Percentiles rank a stretch among this genome's conserved stretches.
Conservation (phyloP, 148 eudicot genomes). For the Spergularia bocconei region DNA sequence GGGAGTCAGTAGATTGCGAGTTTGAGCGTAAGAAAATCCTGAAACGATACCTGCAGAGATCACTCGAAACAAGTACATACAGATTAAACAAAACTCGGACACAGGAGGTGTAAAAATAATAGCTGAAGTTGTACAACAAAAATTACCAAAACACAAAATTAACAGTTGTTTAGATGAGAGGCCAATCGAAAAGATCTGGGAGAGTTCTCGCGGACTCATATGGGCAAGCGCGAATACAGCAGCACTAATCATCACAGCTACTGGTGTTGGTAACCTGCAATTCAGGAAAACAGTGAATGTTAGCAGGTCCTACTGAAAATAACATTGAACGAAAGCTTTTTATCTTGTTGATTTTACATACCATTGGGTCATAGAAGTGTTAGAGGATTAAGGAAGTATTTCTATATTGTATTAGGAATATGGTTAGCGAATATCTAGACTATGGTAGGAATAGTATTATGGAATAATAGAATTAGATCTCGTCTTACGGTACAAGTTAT, state of each 20-base stretch:
- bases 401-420: too few species aligned
- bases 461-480: too few species aligned
- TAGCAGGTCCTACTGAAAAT: too few species aligned
- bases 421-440: too few species aligned
- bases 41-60: slow-evolving; percentile 55
- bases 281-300: neutral
- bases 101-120: too few species aligned
- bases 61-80: too few species aligned
- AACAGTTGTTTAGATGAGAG: slow-evolving; percentile 23
- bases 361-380: slow-evolving; percentile 90
- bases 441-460: too few species aligned
- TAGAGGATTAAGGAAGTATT: too few species aligned
- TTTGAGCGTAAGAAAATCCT: slow-evolving; percentile 96
- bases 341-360: slow-evolving; percentile 25
- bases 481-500: too few species aligned
- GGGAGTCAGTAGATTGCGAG: slow-evolving; percentile 88
- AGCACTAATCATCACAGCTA: slow-evolving; percentile 74
- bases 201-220: slow-evolving; percentile 87
- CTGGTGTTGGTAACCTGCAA: slow-evolving; percentile 89
- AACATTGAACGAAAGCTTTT: neutral
- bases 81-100: too few species aligned
- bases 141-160: neutral
- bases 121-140: too few species aligned
- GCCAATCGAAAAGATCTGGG: slow-evolving; percentile 89
- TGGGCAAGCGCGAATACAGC: slow-evolving; percentile 92